Base-by-base conservation (phyloP, 1,284 basidiomycete genomes). In the Ustilago crameri region DNA sequence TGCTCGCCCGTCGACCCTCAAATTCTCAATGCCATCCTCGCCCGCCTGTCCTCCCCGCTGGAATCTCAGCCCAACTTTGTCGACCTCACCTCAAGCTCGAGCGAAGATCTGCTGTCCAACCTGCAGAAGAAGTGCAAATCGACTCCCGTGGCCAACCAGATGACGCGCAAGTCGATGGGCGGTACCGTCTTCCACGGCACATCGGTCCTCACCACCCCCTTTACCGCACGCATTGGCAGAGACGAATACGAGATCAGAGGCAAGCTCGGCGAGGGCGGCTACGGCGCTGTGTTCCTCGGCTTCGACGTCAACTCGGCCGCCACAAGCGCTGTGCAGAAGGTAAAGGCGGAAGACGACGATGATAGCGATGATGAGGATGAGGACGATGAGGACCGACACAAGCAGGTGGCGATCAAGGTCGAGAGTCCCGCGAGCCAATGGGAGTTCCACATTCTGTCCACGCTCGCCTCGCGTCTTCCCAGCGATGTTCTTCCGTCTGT, bases 201-300 rank as follows among this genome's bases (percentile, higher is more conserved):
- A 3, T 53, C 63, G 15, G 41, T 45, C 34, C 55, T 66, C 1
- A 47, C 56, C 0, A 49, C 51, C 14, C 51, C 59, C 17, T 74
- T 70, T 45, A 38, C 23, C 10, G 46, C 67, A 18, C 32, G 51
- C 14, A 54, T 74, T 42, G 63, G 64, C 38, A 54, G 58, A n/a
- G 20, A 50, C 30, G 32, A 41, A 7, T 69, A 56, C 38, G 71
- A 76, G 46, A 71, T 98, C 9, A 85, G 87, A 5, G 90, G 91
- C 68, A 98, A 98, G 84, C 87, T 99, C 22, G 96, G 96, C 5
- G 95, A 99, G 85, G 96, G 96, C 7, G 94, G 94, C 0, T 99
- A 94, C 77, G 96, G 95, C 0, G 89, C 91, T 3, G 96, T 98
- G 10, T 99, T 96, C 85, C 89, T 83, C 7, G 93, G 91, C 5